Base-by-base conservation (phyloP, 805 yeast genomes). In the Ogataea haglerorum region DNA sequence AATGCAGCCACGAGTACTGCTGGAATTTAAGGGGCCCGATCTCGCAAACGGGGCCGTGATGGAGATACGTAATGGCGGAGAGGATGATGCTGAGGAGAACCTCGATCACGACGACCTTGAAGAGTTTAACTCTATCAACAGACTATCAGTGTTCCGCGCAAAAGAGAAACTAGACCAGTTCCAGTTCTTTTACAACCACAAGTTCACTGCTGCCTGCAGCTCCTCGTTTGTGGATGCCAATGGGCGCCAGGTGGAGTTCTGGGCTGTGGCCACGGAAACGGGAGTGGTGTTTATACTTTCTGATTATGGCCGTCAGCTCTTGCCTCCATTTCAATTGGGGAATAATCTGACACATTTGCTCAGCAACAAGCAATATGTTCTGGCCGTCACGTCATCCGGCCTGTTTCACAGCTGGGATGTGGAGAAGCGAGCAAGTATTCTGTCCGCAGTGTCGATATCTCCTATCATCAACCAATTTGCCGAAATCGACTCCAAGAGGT, bases 211-310 rank as follows among this genome's bases (percentile, higher is more conserved):
- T 13, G 60, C 58, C 17, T 45, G 63, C 7, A 52, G 59, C 3
- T 60, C 69, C 0, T 46, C 49, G 4, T 57, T 36, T 40, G 24
- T 38, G 2, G 74, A 64, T 31, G 67, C 67, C 35, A 25, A 42
- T 3, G 75, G 63, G 31, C 69, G 67, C 38, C 72, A 73, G 25
- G 72, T 75, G 26, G 73, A 78, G 34, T 78, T 65, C 51, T 74
- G 81, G 67, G 73, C 73, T 9, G 55, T 79, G 16, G 69, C 82
- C 0, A 78, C 86, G 0, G 80, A 80, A 34, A 66, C 72, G 22
- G 89, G 89, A 0, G 60, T 76, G 0, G 49, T 82, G 10, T 70
- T 73, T 45, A 47, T 78, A 0, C 50, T 72, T 6, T 58, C 73
- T 1, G 65, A 73, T 0, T 57, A 61, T 6, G 85, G 85, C 0